These are phyloP conservation scores for Zalerion maritima DNA, from an alignment of 495 filamentous ascomycete genomes.

Conservation along the genomic window DNA sequence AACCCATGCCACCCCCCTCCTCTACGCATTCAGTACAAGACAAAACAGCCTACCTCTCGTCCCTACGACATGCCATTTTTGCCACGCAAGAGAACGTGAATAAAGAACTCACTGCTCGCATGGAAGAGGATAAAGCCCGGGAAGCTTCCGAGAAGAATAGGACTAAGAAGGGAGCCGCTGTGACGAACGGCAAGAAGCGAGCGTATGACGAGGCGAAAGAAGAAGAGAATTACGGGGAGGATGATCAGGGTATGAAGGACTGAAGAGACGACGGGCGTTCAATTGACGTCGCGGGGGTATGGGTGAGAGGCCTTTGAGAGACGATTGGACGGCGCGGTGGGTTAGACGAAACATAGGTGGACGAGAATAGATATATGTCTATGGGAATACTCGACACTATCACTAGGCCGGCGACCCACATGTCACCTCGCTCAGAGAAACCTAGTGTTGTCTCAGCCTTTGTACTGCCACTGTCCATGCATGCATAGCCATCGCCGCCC, in stretches of 20 bases:
- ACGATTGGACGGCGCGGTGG: too few relatives aligned
- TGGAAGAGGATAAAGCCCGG: slow-evolving; percentile 69
- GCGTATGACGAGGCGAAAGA: slow-evolving; percentile 46
- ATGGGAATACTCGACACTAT: too few relatives aligned
- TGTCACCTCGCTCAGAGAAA: too few relatives aligned
- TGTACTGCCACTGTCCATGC: too few relatives aligned
- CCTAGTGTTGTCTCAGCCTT: too few relatives aligned
- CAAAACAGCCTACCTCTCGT: slow-evolving; percentile 52
- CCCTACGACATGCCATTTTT: slow-evolving; percentile 45
- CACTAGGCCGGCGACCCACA: too few relatives aligned
- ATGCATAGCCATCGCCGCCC: too few relatives aligned
- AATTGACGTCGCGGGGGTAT: too few relatives aligned
- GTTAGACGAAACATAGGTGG: too few relatives aligned
- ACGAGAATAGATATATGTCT: too few relatives aligned
- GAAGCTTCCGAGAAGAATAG: slow-evolving; percentile 14
- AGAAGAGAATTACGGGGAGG: slow-evolving; percentile 80
- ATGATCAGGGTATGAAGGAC: slow-evolving; percentile 45
- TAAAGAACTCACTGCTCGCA: slow-evolving; percentile 63
- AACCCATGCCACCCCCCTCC: slow-evolving; percentile 24
- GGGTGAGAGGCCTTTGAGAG: too few relatives aligned
- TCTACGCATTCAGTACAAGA: slow-evolving; percentile 23
- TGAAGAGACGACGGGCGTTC: slow-evolving; percentile 17
- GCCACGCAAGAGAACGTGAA: slow-evolving; percentile 64
- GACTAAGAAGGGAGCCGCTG: slow-evolving; percentile 15
- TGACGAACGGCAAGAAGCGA: slow-evolving; percentile 21